Conservation (phyloP, 2,329 filamentous ascomycete genomes). For the Cercospora janseana region DNA sequence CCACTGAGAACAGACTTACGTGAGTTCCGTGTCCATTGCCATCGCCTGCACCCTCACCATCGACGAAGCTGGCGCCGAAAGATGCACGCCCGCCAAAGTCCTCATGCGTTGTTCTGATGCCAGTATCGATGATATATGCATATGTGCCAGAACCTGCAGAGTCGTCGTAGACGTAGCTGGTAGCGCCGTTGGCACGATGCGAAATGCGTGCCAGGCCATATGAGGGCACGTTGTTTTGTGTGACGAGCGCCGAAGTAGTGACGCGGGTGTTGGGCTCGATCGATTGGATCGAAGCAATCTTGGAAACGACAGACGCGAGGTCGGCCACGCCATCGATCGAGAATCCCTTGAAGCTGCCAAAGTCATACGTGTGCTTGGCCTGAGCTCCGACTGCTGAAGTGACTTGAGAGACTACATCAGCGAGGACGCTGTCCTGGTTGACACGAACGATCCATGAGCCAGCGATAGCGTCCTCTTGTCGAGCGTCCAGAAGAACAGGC, state of each 20-base stretch:
- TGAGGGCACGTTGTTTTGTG: conserved; percentile 39
- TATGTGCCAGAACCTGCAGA: conserved; percentile 36
- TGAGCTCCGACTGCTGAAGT: conserved; percentile 19
- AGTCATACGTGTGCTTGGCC: conserved; percentile 38
- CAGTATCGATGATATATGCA: conserved; percentile 31
- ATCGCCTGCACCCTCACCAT: conserved; percentile 35
- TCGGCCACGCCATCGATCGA: conserved; percentile 38
- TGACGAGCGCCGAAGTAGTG: conserved; percentile 38
- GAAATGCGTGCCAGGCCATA: conserved; percentile 47
- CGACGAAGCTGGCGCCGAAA: conserved; percentile 28
- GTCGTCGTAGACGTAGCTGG: conserved; percentile 42
- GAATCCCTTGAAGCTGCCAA: conserved; percentile 43
- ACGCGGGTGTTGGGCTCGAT: conserved; percentile 44
- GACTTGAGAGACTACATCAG: conserved; percentile 22
- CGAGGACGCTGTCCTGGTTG: conserved; percentile 21
- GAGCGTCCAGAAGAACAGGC: conserved; percentile 23
- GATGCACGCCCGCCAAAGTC: conserved; percentile 34
- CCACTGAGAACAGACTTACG: conserved; percentile 38
- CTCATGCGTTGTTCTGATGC: conserved; percentile 24
- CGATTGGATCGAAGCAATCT: conserved; percentile 36
- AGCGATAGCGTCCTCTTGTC: conserved; percentile 23
- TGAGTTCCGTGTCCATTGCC: conserved; percentile 65
- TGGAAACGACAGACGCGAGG: conserved; percentile 33
- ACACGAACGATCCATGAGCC: conserved; percentile 28
- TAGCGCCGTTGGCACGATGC: conserved; percentile 34